Base-by-base conservation (phyloP, 202 grass and related monocot genomes). In the Carex arenaria region DNA sequence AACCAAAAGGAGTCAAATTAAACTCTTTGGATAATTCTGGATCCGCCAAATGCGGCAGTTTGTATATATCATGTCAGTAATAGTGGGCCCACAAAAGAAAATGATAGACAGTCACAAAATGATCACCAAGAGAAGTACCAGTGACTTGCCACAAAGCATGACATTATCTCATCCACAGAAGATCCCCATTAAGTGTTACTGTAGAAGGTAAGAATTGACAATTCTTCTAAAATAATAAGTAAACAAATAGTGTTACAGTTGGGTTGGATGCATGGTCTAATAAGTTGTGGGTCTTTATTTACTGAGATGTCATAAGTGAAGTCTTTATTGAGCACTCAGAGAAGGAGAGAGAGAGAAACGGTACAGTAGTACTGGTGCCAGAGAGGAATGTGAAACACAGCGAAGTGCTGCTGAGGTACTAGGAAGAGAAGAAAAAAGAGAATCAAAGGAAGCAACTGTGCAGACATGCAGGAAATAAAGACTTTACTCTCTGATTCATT, bases 211-310 rank as follows among this genome's bases (percentile, higher is more conserved):
- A 52, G 51, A 28, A 55, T 52, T 67, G 64, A 64, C 36, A 63
- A 82, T 69, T 82, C 68, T 3, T 82, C 56, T 3, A 67, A 82
- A 53, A 67, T 47, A 31, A 74, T 82, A 77, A 77, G 14, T 32
- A 57, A 36, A 52, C 23, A 68, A 80, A 82, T 82, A 82, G 80
- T 82, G 63, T 82, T 69, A 67, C 80, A 82, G 80, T 82, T 82
- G 80, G 15, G 80, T 23, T 5, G 6, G 57, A 64, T 82, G 26
- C 43, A 53, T 82, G 80, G 59, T 82, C 12, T 61, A 67, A 67
- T 82, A 82, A 82, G 61, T 53, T 53, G 43, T 82, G 63, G 80
- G 61, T 67, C 57, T 81, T 81, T 81, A 81, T 81, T 64, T 65
- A 81, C 55, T 81, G 78, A 66, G 60, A 52, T 15, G n/a, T 68